Evolutionary conservation across 371 early-diverging fungal species (phyloP), one percentile per base, ranked within the genome.

Genomic region (Chytridium lagenaria): DNA sequence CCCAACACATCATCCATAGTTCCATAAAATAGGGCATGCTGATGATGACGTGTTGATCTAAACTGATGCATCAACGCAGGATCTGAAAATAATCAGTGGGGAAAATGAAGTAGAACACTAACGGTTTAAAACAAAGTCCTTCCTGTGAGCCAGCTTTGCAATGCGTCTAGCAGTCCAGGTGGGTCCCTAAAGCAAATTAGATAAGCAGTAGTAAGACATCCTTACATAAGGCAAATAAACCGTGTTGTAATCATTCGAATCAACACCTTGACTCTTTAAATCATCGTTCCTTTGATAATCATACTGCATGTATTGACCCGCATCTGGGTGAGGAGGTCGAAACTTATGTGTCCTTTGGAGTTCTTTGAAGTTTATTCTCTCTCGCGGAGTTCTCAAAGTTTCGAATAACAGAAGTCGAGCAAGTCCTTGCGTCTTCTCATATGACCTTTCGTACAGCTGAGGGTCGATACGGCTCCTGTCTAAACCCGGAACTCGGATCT

Each of bases 341-440:
- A 70, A 36, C 22, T 52, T 44, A 3, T 70, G 70, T 65, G 34
- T 40, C 1, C 78, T 33, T 52, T 70, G 73, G 1, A 26, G 26
- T 44, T 80, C 78, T n/a, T 74, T 66, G 69, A 66, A 80, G 28
- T 1, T 28, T 34, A 73, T 39, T 26, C 81, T 64, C 1, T 7
- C 64, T 22, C 69, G 70, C 3, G 39, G 75, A 19, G 68, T 50
- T 0, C 52, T 22, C 12, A 80, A 28, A n/a, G 69, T 26, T 51
- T 80, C 81, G 16, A 80, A 61, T 2, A 80, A 59, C 28, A 80
- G 73, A 50, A 80, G 68, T 16, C 81, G 67, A 34, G 76, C 73
- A 0, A 80, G 74, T 22, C 81, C 81, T 19, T 75, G 55, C 1
- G 76, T 59, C 67, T 76, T 80, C 31, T 78, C 74, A 44, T 70